phyloP scores from a whole-genome alignment of 148 eudicot genomes.

The Vaccinium darrowii region DNA sequence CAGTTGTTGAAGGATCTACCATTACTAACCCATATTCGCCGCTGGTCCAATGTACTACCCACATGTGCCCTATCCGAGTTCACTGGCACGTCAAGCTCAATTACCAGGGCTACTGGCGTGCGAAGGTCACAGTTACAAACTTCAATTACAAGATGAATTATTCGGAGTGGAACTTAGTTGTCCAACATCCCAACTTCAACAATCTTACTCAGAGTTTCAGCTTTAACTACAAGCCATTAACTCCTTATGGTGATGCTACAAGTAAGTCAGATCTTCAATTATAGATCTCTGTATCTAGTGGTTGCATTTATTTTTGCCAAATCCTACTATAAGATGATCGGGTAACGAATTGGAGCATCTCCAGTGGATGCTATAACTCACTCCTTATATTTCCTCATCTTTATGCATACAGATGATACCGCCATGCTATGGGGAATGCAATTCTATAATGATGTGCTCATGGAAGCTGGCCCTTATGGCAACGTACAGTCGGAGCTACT shows the following conservation, averaged over 20 bases:
- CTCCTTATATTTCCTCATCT: neutral
- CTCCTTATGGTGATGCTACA: constrained; percentile 31
- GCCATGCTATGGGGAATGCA: constrained; percentile 57
- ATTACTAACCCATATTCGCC: constrained; percentile 30
- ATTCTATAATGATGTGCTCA: constrained; percentile 62
- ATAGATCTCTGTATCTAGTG: neutral
- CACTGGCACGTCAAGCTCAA: constrained; percentile 55
- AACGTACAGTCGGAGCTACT: constrained; percentile 61
- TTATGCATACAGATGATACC: constrained; percentile 47
- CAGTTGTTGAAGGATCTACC: constrained; percentile 34
- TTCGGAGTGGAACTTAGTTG: constrained; percentile 51
- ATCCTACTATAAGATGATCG: neutral
- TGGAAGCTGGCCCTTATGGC: constrained; percentile 54
- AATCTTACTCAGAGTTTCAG: constrained; percentile 47
- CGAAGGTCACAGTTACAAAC: constrained; percentile 48
- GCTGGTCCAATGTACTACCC: constrained; percentile 50
- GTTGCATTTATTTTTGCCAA: neutral
- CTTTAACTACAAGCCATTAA: constrained; percentile 42
- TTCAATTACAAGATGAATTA: constrained; percentile 59
- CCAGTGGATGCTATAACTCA: neutral
- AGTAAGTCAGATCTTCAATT: constrained; percentile 36
- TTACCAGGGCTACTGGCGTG: constrained; percentile 53
- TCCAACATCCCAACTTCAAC: constrained; percentile 56
- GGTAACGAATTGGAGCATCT: neutral
- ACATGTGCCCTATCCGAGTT: constrained; percentile 59